Percentiles rank a stretch among this genome's conserved stretches.
phyloP scores from a whole-genome alignment of 2,329 filamentous ascomycete genomes.

The Calonectria pseudoturangicola region DNA sequence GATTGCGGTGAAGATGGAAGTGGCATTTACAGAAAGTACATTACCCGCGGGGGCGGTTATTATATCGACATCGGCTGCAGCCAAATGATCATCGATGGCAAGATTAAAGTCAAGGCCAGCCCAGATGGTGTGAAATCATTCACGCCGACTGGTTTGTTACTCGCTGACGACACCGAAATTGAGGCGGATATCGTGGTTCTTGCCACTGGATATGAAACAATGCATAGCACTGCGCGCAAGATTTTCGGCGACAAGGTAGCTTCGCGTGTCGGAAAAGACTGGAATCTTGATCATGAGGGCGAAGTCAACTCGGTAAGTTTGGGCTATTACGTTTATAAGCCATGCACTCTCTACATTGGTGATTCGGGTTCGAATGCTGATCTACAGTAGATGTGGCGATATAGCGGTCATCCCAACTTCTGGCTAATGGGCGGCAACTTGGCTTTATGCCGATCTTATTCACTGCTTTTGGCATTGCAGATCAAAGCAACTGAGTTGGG shows the following conservation, averaged over 20 bases:
- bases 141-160: conserved; percentile 46
- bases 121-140: conserved; percentile 59
- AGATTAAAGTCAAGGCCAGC: conserved; percentile 60
- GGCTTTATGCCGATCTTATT: conserved; percentile 38
- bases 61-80: conserved; percentile 65
- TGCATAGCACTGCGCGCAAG: conserved; percentile 59
- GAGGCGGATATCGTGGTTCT: conserved; percentile 65
- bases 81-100: conserved; percentile 63
- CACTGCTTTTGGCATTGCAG: conserved; percentile 36
- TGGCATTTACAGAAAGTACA: conserved; percentile 65
- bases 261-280: conserved; percentile 39
- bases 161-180: conserved; percentile 60
- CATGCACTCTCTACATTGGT: neutral
- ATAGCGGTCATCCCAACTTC: conserved; percentile 40
- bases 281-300: conserved; percentile 41
- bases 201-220: conserved; percentile 65
- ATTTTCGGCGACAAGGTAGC: conserved; percentile 61
- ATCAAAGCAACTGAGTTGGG: conserved; percentile 41
- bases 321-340: too few species aligned
- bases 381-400: conserved; percentile 36
- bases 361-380: neutral
- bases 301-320: conserved; percentile 39
- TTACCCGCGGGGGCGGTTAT: conserved; percentile 63
- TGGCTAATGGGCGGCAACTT: conserved; percentile 44
- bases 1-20: conserved; percentile 72